Conservation (phyloP, 768 basidiomycete species). For the Ramaria sp. region DNA sequence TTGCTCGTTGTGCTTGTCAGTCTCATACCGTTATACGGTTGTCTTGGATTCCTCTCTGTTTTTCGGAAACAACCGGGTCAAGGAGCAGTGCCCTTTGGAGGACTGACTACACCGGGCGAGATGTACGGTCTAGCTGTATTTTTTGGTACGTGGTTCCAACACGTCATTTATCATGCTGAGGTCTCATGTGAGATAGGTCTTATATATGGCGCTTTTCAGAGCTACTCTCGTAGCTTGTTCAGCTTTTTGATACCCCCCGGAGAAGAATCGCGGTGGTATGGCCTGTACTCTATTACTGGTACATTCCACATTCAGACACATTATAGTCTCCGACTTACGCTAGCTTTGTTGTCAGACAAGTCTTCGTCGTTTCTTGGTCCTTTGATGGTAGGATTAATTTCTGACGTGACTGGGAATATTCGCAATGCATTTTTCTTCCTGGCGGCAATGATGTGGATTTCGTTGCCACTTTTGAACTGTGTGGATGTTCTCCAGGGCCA, state of each 20-base stretch:
- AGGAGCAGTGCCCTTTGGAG: slow-evolving; percentile 43
- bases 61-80: slow-evolving; percentile 26
- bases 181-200: slow-evolving; percentile 31
- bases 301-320: slow-evolving; percentile 8
- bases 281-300: slow-evolving; percentile 82
- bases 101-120: slow-evolving; percentile 68
- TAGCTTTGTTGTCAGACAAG: slow-evolving; percentile 27
- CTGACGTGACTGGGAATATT: slow-evolving; percentile 85
- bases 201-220: slow-evolving; percentile 85
- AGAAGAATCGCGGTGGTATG: slow-evolving; percentile 86
- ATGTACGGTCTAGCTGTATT: slow-evolving; percentile 78
- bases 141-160: slow-evolving; percentile 48
- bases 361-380: slow-evolving; percentile 91
- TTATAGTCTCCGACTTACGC: slow-evolving; percentile 7
- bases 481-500: slow-evolving; percentile 64
- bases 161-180: slow-evolving; percentile 1
- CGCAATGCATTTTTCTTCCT: slow-evolving; percentile 88
- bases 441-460: slow-evolving; percentile 66
- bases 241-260: slow-evolving; percentile 78
- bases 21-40: slow-evolving; percentile 70
- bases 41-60: slow-evolving; percentile 60
- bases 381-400: slow-evolving; percentile 75
- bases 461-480: slow-evolving; percentile 61
- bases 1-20: slow-evolving; percentile 57
- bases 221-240: slow-evolving; percentile 80